Conservation (phyloP, 169 alveolate genomes). For the Plasmodium cynomolgi region DNA sequence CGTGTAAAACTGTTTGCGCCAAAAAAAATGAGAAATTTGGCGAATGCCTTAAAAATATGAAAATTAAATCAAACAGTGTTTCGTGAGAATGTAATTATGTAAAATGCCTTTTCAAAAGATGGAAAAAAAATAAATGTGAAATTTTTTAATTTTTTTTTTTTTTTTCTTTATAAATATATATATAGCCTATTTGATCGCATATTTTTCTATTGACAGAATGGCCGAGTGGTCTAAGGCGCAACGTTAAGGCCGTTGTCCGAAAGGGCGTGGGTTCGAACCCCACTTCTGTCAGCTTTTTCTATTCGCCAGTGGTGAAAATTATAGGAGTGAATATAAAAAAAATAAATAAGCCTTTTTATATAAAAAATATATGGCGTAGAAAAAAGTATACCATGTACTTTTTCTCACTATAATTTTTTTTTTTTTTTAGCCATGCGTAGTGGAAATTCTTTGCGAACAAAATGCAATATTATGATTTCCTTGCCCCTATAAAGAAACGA, state of each 20-base stretch:
- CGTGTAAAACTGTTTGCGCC: background rate
- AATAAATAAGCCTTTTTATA: background rate
- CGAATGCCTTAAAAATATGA: background rate
- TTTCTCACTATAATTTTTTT: too few relatives aligned
- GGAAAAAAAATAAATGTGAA: background rate
- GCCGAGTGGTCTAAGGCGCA: conserved; percentile 99
- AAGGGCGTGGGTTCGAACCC: conserved; percentile 99
- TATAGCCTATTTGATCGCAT: background rate
- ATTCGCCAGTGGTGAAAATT: background rate
- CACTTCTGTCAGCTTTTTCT: conserved; percentile 94
- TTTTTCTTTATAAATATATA: background rate
- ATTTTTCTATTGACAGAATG: conserved; percentile 83
- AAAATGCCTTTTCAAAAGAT: background rate
- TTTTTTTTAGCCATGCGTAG: background rate
- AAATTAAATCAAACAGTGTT: background rate
- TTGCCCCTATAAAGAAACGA: background rate
- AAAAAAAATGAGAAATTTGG: background rate
- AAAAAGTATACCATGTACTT: background rate
- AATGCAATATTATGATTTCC: background rate
- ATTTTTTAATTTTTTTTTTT: background rate
- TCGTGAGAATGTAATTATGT: background rate
- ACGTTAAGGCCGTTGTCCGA: conserved; percentile 99
- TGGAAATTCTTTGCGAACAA: background rate
- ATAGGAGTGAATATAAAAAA: background rate
- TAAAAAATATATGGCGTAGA: background rate